These are phyloP conservation scores for Lasiosphaeria miniovina DNA, from an alignment of 495 filamentous ascomycete species.

Conservation along the genomic window DNA sequence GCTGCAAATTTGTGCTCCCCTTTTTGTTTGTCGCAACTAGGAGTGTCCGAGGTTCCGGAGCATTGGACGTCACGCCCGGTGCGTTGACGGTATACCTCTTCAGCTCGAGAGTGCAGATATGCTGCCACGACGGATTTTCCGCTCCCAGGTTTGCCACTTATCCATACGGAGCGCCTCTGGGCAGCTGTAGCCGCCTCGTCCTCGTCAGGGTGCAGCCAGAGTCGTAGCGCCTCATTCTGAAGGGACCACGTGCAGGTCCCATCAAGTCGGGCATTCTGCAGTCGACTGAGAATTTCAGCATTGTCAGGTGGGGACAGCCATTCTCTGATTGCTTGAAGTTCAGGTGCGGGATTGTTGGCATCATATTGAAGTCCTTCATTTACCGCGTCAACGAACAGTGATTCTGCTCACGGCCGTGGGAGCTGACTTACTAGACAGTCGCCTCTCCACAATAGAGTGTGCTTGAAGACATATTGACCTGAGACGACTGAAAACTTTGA, in stretches of 20 bases:
- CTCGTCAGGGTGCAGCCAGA: too few relatives aligned
- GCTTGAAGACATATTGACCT: background rate
- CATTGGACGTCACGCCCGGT: background rate
- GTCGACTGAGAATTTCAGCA: background rate
- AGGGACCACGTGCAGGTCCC: background rate
- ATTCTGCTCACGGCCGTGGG: background rate
- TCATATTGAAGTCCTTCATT: background rate
- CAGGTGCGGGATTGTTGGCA: background rate
- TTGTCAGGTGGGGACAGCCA: background rate
- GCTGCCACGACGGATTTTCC: background rate
- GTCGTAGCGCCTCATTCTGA: background rate
- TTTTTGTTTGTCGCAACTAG: background rate
- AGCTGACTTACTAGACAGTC: background rate
- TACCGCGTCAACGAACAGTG: background rate
- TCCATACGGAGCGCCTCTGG: background rate
- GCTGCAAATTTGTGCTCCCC: too few relatives aligned
- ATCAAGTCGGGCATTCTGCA: background rate
- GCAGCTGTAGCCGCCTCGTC: background rate
- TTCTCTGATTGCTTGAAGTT: background rate
- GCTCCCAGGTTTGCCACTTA: background rate
- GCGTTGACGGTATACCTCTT: background rate
- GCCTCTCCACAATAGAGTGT: background rate
- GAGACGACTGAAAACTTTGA: background rate
- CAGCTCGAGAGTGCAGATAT: background rate
- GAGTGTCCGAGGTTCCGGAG: background rate